A percentile compares a stretch with the other conserved stretches of the same genome.
Evolutionary conservation across 2,329 filamentous ascomycete genomes (phyloP).

Genomic region (Aureobasidium sp.): DNA sequence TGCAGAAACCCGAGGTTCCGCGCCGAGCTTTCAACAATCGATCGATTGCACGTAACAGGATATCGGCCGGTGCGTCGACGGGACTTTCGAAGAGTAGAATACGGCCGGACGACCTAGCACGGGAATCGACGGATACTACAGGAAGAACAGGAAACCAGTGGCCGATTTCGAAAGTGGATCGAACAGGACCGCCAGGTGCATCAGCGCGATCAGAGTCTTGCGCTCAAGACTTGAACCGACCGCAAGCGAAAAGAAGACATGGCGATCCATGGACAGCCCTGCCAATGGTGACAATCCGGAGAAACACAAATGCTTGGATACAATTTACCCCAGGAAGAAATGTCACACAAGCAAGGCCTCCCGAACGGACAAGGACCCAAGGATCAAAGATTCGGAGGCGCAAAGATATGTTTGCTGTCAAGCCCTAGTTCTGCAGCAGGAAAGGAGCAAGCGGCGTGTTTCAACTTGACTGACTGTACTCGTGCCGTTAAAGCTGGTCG

Average conservation of each 20-base stretch:
- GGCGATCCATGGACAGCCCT: background rate
- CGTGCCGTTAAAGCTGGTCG: background rate
- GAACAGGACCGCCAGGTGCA: background rate
- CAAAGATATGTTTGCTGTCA: background rate
- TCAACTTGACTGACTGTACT: background rate
- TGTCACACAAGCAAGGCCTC: background rate
- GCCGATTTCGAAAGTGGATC: background rate
- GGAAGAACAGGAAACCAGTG: background rate
- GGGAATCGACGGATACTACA: background rate
- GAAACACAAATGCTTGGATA: background rate
- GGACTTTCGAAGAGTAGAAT: background rate
- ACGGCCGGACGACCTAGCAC: background rate
- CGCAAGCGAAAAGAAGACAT: background rate
- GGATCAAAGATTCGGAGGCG: background rate
- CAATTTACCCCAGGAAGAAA: background rate
- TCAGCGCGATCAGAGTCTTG: background rate
- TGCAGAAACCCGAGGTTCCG: background rate
- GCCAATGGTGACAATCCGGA: background rate
- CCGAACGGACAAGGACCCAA: background rate
- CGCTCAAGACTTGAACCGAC: background rate
- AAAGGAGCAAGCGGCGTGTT: background rate
- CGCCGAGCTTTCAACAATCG: background rate
- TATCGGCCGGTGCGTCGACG: background rate
- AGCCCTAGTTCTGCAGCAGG: background rate
- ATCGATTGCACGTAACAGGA: background rate